phyloP scores from a whole-genome alignment of 2,329 filamentous ascomycete species.

The Colletotrichum eremochloae region DNA sequence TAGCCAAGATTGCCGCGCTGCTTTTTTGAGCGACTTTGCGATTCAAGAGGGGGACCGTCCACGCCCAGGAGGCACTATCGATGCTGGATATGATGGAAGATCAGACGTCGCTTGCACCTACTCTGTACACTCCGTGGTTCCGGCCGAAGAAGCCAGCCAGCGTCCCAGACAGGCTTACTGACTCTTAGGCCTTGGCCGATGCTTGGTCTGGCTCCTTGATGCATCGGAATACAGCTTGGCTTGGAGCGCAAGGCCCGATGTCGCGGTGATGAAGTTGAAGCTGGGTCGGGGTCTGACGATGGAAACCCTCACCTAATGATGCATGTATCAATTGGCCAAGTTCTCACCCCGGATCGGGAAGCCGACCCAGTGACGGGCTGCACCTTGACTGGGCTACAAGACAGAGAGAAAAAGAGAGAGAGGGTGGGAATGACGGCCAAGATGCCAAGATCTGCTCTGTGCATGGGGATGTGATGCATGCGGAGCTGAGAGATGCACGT shows the following conservation, averaged over 20 bases:
- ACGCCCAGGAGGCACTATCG: background rate
- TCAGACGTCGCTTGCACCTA: slow-evolving; percentile 29
- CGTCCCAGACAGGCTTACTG: background rate
- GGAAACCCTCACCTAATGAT: slow-evolving; percentile 8
- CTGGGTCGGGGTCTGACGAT: background rate
- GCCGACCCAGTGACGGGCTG: slow-evolving; percentile 30
- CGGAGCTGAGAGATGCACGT: background rate
- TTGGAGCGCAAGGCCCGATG: background rate
- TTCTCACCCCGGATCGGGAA: slow-evolving; percentile 27
- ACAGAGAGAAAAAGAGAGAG: background rate
- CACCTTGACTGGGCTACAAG: background rate
- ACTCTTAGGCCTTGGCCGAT: slow-evolving; percentile 1
- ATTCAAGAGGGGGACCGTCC: background rate
- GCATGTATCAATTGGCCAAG: slow-evolving; percentile 2
- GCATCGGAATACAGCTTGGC: slow-evolving; percentile 1
- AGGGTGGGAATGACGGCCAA: slow-evolving; percentile 3
- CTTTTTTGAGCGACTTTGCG: slow-evolving; percentile 6
- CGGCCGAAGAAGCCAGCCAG: background rate
- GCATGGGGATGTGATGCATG: slow-evolving; percentile 8
- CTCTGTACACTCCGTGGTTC: background rate
- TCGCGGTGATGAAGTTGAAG: background rate
- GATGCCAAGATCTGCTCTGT: slow-evolving; percentile 27
- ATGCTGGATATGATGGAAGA: slow-evolving; percentile 8
- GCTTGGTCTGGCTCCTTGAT: background rate
- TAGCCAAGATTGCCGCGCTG: slow-evolving; percentile 35